These are phyloP conservation scores for Penicillium coprophilum DNA, from an alignment of 495 filamentous ascomycete species.

Conservation along the genomic window DNA sequence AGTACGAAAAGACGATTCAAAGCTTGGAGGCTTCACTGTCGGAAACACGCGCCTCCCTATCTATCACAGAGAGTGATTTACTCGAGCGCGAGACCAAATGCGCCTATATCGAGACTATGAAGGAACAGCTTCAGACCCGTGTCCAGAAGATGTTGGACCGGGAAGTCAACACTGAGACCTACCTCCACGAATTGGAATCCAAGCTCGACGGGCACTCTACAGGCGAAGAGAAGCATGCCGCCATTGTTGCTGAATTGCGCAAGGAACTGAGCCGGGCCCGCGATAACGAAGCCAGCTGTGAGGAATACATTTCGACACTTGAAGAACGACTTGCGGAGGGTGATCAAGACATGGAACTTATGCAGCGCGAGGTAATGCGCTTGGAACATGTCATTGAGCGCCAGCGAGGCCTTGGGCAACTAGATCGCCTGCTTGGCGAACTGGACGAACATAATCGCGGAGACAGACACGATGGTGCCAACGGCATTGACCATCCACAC, in stretches of 20 bases:
- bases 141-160: conserved; percentile 88
- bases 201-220: conserved; percentile 87
- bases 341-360: conserved; percentile 92
- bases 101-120: conserved; percentile 87
- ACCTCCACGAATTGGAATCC: conserved; percentile 85
- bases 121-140: conserved; percentile 81
- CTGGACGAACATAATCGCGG: conserved; percentile 72
- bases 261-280: conserved; percentile 89
- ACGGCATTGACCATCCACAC: conserved; percentile 24
- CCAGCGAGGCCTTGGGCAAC: conserved; percentile 89
- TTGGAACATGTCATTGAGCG: conserved; percentile 94
- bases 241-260: conserved; percentile 80
- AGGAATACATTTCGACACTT: conserved; percentile 96
- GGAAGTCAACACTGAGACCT: conserved; percentile 83
- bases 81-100: conserved; percentile 92
- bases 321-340: conserved; percentile 95
- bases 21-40: conserved; percentile 88
- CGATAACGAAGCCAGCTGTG: conserved; percentile 82
- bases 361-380: conserved; percentile 94
- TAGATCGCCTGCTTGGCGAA: conserved; percentile 89
- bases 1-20: conserved; percentile 99
- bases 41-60: conserved; percentile 79
- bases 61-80: conserved; percentile 77
- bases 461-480: conserved; percentile 35
- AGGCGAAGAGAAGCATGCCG: conserved; percentile 87